Base-by-base conservation (phyloP, 192 early-diverging fungal genomes). In the Coemansia sp. region DNA sequence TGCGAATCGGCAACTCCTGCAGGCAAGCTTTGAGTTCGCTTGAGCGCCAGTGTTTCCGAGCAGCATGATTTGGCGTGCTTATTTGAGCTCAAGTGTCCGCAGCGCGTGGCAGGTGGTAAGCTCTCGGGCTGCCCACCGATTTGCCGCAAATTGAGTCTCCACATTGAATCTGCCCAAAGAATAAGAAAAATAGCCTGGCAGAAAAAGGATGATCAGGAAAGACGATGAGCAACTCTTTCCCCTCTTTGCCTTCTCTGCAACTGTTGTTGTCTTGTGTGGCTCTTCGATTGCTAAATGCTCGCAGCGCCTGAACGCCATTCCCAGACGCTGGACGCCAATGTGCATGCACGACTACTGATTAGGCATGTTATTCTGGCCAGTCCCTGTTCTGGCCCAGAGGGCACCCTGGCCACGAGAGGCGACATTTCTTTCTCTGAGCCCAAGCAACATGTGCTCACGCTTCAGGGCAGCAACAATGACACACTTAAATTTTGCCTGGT, bases 61-160 rank as follows among this genome's bases (percentile, higher is more conserved):
- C 31, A 19, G 15, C 45, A 2, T 6, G 32, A 24, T 6, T 32
- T 63, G 15, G 61, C 12, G 32, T 12, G 42, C 11, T 63, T 27
- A 22, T 40, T 35, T 2, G 45, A 63, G 49, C 29, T 46, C 20
- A 37, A 49, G 27, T 35, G 57, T 12, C 45, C 24, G 10, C 35
- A n/a, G 29, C 41, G 31, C 17, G 58, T 20, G 5, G 31, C 25
- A 24, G 59, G 24, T 6, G 66, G 59, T n/a, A 60, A 15, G 37
- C 47, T 53, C 46, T 68, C 66, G 40, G 66, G 46, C 46, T 68
- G 66, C 22, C 66, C 57, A 2, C 66, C 59, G 45, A 68, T 20
- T 29, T 68, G 66, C 24, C 66, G 66, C 14, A 68, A 24, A 45
- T 68, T 68, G 46, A 38, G 43, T 22, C 59, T 60, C 66, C 66